Base-by-base conservation (phyloP, 305 asterid species). In the Petunia hybrid region DNA sequence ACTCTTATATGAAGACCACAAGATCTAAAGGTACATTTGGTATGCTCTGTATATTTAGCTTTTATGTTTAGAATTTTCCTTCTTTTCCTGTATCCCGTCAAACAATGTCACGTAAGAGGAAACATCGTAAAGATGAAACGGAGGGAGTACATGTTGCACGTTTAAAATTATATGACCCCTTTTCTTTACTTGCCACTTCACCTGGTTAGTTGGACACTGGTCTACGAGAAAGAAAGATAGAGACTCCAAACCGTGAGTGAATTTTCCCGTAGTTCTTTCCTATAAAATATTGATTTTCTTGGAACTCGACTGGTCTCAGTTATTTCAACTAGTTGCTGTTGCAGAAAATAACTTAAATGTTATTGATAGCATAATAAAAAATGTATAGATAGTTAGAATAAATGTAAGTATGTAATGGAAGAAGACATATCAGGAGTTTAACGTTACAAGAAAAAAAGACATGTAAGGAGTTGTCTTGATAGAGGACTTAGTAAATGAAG, bases 11-110 rank as follows among this genome's bases (percentile, higher is more conserved):
- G 62, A 70, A 31, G 60, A 35, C 1, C 62, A 12, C 78, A 35
- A 46, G 13, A 71, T 71, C 61, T 10, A 14, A 71, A 46, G 77
- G 59, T 71, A 48, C 12, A 71, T 46, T 71, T 12, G 12, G 77
- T 71, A 6, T 35, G 77, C 12, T 71, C 4, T 10, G 38, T 10
- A 6, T 31, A 46, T 71, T 51, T 48, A 71, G 77, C 13, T 46
- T 48, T 22, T 48, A 31, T 12, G 77, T 48, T 71, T 60, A 71
- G 6, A 9, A 31, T 2, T 56, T 69, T 69, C 48, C 77, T 71
- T 71, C 7, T 46, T 31, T 31, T 71, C 22, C 14, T 66, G 40
- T 46, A 66, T 66, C 73, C 35, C 39, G 12, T 9, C 8, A 40
- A 66, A 41, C 74, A 66, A 35, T 7, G 9, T 5, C 45, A 38